Percentiles rank a stretch among this genome's conserved stretches.
Evolutionary conservation across 345 rosid genomes (phyloP).

Genomic region (Mangifera indica): DNA sequence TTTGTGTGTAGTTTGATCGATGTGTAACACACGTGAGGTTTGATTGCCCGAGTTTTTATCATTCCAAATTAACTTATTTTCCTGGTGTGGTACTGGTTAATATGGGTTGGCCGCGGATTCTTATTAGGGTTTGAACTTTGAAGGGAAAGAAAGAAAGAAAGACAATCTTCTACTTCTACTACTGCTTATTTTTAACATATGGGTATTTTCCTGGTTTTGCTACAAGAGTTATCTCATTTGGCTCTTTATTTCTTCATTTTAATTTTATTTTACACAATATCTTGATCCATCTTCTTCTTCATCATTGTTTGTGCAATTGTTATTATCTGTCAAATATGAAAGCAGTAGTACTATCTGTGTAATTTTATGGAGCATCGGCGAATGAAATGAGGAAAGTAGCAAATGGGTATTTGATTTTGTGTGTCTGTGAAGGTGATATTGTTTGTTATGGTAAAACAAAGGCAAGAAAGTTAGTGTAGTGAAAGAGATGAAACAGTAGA

Average conservation of each 20-base stretch:
- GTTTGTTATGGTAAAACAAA: background rate
- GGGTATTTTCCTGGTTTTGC: slow-evolving; percentile 32
- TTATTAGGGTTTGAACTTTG: slow-evolving; percentile 36
- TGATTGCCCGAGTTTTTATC: slow-evolving; percentile 54
- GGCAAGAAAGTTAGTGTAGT: slow-evolving; percentile 19
- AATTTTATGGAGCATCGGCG: no score
- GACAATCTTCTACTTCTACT: background rate
- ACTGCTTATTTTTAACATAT: slow-evolving; percentile 27
- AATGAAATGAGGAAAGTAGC: no score
- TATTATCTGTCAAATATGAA: slow-evolving; percentile 6
- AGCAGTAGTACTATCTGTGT: background rate
- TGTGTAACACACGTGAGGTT: slow-evolving; percentile 78
- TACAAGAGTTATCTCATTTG: slow-evolving; percentile 15
- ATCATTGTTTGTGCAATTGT: slow-evolving; percentile 31
- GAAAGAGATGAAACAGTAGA: slow-evolving; percentile 37
- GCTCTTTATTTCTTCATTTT: slow-evolving; percentile 21
- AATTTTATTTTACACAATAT: slow-evolving; percentile 18
- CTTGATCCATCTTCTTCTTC: slow-evolving; percentile 27
- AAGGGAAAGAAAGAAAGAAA: slow-evolving; percentile 3
- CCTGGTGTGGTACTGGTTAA: slow-evolving; percentile 49
- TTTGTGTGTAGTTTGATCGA: slow-evolving; percentile 41
- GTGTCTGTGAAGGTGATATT: no score
- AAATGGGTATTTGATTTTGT: no score
- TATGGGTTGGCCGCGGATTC: slow-evolving; percentile 20
- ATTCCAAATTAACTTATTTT: slow-evolving; percentile 27